Evolutionary conservation across 2,329 filamentous ascomycete genomes (phyloP).

Genomic region (Aspergillus persii): DNA sequence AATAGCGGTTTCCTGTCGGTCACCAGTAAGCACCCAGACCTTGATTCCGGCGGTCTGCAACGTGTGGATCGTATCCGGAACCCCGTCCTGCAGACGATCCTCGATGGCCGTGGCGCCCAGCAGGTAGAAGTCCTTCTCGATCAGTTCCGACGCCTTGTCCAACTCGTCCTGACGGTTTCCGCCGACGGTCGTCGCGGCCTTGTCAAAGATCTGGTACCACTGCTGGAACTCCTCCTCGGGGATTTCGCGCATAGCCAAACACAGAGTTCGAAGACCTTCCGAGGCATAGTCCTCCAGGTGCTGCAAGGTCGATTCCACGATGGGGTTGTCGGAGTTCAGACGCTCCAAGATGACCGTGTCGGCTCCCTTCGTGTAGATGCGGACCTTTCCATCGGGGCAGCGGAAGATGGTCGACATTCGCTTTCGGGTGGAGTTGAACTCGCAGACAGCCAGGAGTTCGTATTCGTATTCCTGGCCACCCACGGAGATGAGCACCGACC

Average conservation of each 20-base stretch:
- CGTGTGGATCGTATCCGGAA: conserved; percentile 96
- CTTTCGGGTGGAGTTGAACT: conserved; percentile 97
- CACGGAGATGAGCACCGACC: conserved; percentile 78
- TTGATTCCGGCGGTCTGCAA: conserved; percentile 97
- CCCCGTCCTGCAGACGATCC: conserved; percentile 92
- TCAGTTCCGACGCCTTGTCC: conserved; percentile 94
- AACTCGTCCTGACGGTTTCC: conserved; percentile 92
- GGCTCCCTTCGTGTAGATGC: conserved; percentile 92
- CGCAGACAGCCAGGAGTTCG: conserved; percentile 91
- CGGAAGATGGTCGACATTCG: conserved; percentile 97
- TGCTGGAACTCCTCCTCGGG: conserved; percentile 84
- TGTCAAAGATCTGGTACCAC: conserved; percentile 84
- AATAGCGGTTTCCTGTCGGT: conserved; percentile 97
- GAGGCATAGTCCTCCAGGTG: conserved; percentile 99
- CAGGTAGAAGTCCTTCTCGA: conserved; percentile 87
- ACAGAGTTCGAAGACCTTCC: conserved; percentile 90
- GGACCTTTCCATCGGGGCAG: conserved; percentile 91
- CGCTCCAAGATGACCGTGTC: conserved; percentile 97
- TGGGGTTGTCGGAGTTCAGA: conserved; percentile 75
- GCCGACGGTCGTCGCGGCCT: conserved; percentile 82
- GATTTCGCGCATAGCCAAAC: conserved; percentile 89
- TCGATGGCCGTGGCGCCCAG: conserved; percentile 96
- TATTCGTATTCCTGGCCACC: conserved; percentile 74
- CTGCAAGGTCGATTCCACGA: conserved; percentile 83
- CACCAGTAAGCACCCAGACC: conserved; percentile 95